Conservation (phyloP, 164 flowering plant species). For the Tinospora cordifolia region DNA sequence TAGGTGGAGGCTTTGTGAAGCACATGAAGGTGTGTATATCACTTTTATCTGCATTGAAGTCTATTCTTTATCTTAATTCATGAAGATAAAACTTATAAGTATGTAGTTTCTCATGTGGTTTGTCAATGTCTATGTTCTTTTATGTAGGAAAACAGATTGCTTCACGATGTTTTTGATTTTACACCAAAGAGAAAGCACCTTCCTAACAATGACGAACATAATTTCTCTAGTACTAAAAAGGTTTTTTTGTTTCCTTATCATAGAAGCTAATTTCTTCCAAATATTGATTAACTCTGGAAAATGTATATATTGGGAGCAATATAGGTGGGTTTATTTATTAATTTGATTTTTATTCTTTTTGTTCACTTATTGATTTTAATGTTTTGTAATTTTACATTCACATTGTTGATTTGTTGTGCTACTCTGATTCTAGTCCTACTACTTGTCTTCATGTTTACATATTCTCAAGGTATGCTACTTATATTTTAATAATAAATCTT, state of each 20-base stretch:
- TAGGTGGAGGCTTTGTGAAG: constrained; percentile 83
- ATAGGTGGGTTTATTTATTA: neutral
- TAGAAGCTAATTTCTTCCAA: neutral
- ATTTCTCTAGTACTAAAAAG: constrained; percentile 46
- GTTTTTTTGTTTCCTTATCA: constrained; percentile 23
- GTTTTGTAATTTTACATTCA: too few species aligned
- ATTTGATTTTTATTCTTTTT: too few species aligned
- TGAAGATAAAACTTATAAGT: neutral
- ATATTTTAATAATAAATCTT: too few species aligned
- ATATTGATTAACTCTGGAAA: neutral
- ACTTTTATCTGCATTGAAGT: neutral
- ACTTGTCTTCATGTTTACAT: too few species aligned
- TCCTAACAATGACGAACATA: constrained; percentile 25
- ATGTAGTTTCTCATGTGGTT: neutral
- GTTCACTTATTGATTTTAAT: too few species aligned
- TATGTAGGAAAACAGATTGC: constrained; percentile 71
- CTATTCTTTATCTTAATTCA: neutral
- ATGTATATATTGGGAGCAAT: neutral
- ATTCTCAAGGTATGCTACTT: too few species aligned
- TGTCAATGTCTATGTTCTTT: neutral
- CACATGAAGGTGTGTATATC: constrained; percentile 69
- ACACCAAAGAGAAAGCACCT: constrained; percentile 45
- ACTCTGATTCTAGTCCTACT: too few species aligned
- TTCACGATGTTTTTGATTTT: constrained; percentile 71
- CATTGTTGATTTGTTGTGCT: too few species aligned